These are phyloP conservation scores for Spathaspora hagerdaliae DNA, from an alignment of 805 yeast genomes.

Conservation along the genomic window DNA sequence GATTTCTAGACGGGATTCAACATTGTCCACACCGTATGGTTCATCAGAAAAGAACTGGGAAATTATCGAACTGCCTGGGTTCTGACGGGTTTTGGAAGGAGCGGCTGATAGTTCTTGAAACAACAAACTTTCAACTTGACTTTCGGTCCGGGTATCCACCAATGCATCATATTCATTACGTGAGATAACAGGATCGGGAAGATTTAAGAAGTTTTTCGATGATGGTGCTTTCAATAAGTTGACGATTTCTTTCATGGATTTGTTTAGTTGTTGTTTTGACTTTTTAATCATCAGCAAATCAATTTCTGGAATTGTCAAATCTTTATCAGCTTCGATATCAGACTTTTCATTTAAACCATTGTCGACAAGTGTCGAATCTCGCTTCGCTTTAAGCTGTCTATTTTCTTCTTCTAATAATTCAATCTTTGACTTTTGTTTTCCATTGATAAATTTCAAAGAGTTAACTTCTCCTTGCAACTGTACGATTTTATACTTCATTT, in stretches of 20 bases:
- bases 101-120: neutral
- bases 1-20: neutral
- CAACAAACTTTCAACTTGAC: neutral
- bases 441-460: constrained; percentile 37
- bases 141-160: constrained; percentile 4
- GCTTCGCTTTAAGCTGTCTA: constrained; percentile 4
- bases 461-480: constrained; percentile 53
- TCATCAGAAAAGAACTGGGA: constrained; percentile 3
- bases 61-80: neutral
- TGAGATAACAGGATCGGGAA: constrained; percentile 16
- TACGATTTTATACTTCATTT: constrained; percentile 47
- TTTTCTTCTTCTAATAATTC: constrained; percentile 32
- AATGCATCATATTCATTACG: constrained; percentile 16
- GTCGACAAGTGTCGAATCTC: neutral
- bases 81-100: neutral
- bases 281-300: constrained; percentile 29
- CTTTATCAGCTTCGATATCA: neutral
- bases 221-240: constrained; percentile 28
- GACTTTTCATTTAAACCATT: neutral
- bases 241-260: constrained; percentile 33
- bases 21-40: neutral
- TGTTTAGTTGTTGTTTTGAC: constrained; percentile 28
- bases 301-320: constrained; percentile 25
- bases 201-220: constrained; percentile 15
- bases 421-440: constrained; percentile 37